These are phyloP conservation scores for Fusarium incarnatum DNA, from an alignment of 2,329 filamentous ascomycete genomes.

Conservation along the genomic window DNA sequence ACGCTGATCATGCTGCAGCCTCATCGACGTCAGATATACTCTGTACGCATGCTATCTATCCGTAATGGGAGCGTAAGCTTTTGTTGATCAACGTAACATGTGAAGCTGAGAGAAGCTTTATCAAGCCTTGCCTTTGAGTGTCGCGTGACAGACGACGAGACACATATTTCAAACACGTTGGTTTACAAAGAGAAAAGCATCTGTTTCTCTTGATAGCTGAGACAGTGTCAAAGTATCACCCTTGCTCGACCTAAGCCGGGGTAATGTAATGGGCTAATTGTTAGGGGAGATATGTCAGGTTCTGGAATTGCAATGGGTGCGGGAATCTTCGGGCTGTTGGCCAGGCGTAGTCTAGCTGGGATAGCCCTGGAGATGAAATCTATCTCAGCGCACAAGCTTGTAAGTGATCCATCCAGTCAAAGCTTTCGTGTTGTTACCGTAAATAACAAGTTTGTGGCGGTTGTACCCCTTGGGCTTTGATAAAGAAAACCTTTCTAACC, in stretches of 20 bases:
- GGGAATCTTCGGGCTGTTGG: conserved; percentile 36
- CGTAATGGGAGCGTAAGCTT: neutral
- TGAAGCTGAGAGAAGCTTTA: neutral
- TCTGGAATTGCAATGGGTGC: conserved; percentile 32
- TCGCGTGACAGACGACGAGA: conserved; percentile 23
- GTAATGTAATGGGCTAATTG: neutral
- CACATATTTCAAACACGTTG: neutral
- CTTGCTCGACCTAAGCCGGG: conserved; percentile 1
- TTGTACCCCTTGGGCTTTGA: conserved; percentile 20
- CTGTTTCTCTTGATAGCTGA: conserved; percentile 11
- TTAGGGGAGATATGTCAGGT: neutral
- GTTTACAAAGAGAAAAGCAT: neutral
- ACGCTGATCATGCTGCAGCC: conserved; percentile 32
- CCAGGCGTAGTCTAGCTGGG: conserved; percentile 26
- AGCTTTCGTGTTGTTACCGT: conserved; percentile 9
- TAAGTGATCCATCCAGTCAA: conserved; percentile 6
- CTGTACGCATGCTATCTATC: conserved; percentile 3
- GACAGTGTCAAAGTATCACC: conserved; percentile 19
- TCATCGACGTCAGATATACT: conserved; percentile 35
- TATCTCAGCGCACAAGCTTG: conserved; percentile 27
- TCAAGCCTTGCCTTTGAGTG: neutral
- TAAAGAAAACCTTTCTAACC: conserved; percentile 13
- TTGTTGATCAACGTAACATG: neutral
- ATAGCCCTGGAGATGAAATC: conserved; percentile 34
- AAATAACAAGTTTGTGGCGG: conserved; percentile 3